Evolutionary conservation across 1,284 basidiomycete genomes (phyloP).

Genomic region (Clitocybe nebularis): DNA sequence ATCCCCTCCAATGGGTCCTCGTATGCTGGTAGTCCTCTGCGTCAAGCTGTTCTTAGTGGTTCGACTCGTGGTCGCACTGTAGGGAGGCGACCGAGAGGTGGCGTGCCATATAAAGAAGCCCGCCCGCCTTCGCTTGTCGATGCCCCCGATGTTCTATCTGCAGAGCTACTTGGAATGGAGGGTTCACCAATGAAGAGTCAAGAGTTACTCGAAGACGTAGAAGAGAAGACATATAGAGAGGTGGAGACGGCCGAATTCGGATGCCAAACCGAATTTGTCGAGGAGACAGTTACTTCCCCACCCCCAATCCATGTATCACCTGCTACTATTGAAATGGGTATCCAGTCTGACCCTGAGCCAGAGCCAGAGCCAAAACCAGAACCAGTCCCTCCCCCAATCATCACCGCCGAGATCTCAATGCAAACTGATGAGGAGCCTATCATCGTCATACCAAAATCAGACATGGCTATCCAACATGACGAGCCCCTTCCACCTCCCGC

Average conservation of each 20-base stretch:
- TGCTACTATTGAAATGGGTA: constrained; percentile 26
- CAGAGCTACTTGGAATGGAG: constrained; percentile 55
- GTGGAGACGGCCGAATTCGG: constrained; percentile 59
- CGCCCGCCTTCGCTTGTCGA: constrained; percentile 67
- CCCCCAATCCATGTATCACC: constrained; percentile 5
- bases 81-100: constrained; percentile 53
- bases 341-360: constrained; percentile 19
- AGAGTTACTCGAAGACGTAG: constrained; percentile 36
- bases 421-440: constrained; percentile 45
- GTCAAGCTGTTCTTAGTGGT: constrained; percentile 47
- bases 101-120: constrained; percentile 59
- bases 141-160: constrained; percentile 63
- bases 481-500: constrained; percentile 20
- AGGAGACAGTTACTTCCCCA: not conserved
- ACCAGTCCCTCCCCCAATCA: constrained; percentile 25
- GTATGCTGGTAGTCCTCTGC: constrained; percentile 52
- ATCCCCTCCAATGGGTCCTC: constrained; percentile 52
- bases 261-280: constrained; percentile 51
- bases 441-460: constrained; percentile 24
- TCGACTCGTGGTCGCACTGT: constrained; percentile 45
- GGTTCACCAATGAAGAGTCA: constrained; percentile 39
- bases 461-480: constrained; percentile 40
- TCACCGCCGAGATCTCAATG: constrained; percentile 39
- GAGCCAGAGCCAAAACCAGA: constrained; percentile 42
- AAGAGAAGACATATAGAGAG: constrained; percentile 30